Percentiles rank a stretch among this genome's conserved stretches.
Conservation (phyloP, 768 basidiomycete genomes). For the Calocybe cyanea region DNA sequence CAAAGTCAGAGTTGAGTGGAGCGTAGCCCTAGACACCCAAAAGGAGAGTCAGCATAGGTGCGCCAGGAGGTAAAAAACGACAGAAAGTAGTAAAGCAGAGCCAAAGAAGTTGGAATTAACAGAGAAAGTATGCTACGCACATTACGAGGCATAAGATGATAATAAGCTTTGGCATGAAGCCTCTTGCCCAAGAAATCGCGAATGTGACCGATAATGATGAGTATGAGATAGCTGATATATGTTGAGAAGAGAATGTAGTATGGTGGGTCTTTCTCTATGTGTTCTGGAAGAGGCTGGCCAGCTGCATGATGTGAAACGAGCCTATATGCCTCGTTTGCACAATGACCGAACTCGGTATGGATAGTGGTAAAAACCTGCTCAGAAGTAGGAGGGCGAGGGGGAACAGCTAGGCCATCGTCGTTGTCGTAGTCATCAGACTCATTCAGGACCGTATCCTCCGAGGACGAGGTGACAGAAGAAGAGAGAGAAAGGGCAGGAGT, state of each 20-base stretch:
- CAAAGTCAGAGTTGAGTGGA: conserved; percentile 95
- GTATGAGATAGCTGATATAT: conserved; percentile 89
- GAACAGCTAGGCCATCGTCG: conserved; percentile 55
- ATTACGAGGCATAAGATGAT: conserved; percentile 77
- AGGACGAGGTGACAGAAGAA: conserved; percentile 65
- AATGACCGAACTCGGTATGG: conserved; percentile 93
- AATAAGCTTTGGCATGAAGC: conserved; percentile 62
- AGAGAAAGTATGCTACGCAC: conserved; percentile 43
- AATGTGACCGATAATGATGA: conserved; percentile 88
- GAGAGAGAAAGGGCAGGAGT: conserved; percentile 75
- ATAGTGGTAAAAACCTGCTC: conserved; percentile 74
- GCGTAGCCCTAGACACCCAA: conserved; percentile 77
- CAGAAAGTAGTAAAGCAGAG: not conserved
- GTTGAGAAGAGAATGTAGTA: conserved; percentile 91
- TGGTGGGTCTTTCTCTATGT: conserved; percentile 79
- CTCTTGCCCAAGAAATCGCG: conserved; percentile 95
- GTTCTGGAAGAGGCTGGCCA: conserved; percentile 44
- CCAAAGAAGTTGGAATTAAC: not conserved
- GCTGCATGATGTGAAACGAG: conserved; percentile 58
- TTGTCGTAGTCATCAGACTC: conserved; percentile 45
- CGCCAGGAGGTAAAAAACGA: not conserved
- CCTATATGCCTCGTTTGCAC: conserved; percentile 72
- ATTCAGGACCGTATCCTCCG: conserved; percentile 62
- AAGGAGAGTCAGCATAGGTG: conserved; percentile 5
- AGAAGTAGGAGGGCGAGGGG: conserved; percentile 70